Percentiles rank a stretch among this genome's conserved stretches.
These are phyloP conservation scores for Termitomyces sp. DNA, from an alignment of 768 basidiomycete genomes.

Conservation along the genomic window DNA sequence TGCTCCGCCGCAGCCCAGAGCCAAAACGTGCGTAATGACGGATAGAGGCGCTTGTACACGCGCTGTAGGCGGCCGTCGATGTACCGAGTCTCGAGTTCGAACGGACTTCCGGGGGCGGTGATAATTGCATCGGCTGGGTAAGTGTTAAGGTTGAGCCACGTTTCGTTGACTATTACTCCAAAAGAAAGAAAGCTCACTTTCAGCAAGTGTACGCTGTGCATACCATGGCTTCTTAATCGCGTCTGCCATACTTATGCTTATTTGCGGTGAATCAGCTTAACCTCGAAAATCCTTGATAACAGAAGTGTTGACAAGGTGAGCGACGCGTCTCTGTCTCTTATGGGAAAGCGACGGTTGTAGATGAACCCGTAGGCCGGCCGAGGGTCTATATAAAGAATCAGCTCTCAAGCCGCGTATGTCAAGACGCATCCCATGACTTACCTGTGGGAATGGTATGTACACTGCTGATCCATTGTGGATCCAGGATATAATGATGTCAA, in stretches of 20 bases:
- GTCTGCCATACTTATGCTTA: slow-evolving; percentile 1
- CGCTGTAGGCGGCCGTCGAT: slow-evolving; percentile 44
- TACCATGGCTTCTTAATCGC: slow-evolving; percentile 9
- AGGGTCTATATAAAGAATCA: background rate
- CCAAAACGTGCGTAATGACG: slow-evolving; percentile 50
- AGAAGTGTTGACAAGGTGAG: background rate
- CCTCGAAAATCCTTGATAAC: background rate
- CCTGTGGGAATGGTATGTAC: background rate
- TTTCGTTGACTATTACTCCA: background rate
- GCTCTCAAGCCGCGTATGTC: background rate
- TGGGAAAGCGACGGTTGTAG: background rate
- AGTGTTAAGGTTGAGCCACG: background rate
- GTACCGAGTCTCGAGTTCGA: slow-evolving; percentile 39
- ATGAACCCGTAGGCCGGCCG: background rate
- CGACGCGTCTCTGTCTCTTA: background rate
- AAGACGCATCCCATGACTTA: background rate
- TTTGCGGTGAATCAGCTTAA: background rate
- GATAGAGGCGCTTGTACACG: slow-evolving; percentile 52
- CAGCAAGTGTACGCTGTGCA: slow-evolving; percentile 12
- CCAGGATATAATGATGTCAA: background rate
- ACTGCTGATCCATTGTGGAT: background rate
- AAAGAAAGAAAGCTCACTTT: slow-evolving; percentile 2
- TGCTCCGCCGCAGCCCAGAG: slow-evolving; percentile 31
- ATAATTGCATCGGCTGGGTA: slow-evolving; percentile 32
- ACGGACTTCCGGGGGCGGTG: slow-evolving; percentile 34